These are phyloP conservation scores for Fonsecaea monophora DNA, from an alignment of 2,329 filamentous ascomycete genomes.

Conservation along the genomic window DNA sequence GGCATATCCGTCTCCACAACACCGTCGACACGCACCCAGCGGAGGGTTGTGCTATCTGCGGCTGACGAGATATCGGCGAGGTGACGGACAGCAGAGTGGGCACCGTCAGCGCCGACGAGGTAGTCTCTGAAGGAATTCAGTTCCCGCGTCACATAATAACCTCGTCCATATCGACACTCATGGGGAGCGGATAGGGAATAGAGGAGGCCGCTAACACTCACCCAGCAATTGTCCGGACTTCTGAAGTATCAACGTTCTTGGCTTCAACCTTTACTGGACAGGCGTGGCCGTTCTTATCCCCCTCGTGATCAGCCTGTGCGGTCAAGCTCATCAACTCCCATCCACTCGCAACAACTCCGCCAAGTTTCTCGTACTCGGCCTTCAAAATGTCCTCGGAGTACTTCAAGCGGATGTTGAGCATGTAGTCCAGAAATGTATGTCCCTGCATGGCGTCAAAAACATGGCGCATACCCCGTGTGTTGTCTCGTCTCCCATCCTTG, in stretches of 20 bases:
- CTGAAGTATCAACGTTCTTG: not conserved
- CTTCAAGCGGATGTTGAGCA: constrained; percentile 17
- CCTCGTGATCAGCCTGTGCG: not conserved
- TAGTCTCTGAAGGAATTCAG: constrained; percentile 1
- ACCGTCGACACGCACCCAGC: constrained; percentile 11
- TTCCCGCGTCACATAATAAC: not conserved
- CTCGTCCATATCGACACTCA: not conserved
- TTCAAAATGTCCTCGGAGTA: constrained; percentile 16
- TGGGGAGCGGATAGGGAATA: not conserved
- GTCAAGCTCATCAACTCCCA: not conserved
- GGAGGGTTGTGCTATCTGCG: not conserved
- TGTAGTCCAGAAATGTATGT: constrained; percentile 5
- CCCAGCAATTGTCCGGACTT: not conserved
- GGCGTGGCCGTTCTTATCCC: not conserved
- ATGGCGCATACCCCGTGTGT: not conserved
- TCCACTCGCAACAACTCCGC: not conserved
- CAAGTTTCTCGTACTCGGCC: not conserved
- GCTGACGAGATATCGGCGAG: not conserved
- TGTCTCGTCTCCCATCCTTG: constrained; percentile 7
- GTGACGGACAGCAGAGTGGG: not conserved
- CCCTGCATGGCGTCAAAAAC: constrained; percentile 10
- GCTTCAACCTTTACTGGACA: not conserved
- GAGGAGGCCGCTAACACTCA: not conserved
- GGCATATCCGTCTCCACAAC: constrained; percentile 12
- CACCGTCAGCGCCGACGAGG: constrained; percentile 8